Evolutionary conservation across 2,329 filamentous ascomycete species (phyloP).

Genomic region (Pyricularia grisea): DNA sequence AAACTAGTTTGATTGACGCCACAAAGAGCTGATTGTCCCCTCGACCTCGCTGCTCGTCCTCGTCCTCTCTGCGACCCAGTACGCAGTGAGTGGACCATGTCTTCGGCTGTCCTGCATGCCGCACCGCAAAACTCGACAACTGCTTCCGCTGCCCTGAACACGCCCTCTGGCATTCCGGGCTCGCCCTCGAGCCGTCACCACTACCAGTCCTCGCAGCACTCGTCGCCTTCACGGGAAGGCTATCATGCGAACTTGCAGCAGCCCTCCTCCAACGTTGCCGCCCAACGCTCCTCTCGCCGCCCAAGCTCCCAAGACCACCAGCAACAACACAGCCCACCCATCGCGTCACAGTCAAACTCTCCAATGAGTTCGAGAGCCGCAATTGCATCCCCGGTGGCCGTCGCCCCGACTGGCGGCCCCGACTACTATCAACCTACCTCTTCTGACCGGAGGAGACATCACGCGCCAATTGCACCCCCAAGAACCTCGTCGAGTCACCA

Average conservation of each 20-base stretch:
- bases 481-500: constrained; percentile 65
- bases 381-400: constrained; percentile 29
- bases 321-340: constrained; percentile 6
- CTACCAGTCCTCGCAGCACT: constrained; percentile 40
- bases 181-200: constrained; percentile 36
- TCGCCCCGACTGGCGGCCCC: constrained; percentile 22
- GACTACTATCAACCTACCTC: constrained; percentile 31
- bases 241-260: constrained; percentile 45
- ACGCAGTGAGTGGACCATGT: constrained; percentile 37
- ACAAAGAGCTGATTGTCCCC: not conserved
- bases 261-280: constrained; percentile 38
- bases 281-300: constrained; percentile 43
- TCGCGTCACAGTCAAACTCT: constrained; percentile 22
- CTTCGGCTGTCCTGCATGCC: constrained; percentile 54
- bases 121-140: constrained; percentile 32
- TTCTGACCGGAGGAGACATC: constrained; percentile 46
- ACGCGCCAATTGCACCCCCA: constrained; percentile 64
- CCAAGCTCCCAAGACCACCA: constrained; percentile 38
- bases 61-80: constrained; percentile 12
- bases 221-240: constrained; percentile 43
- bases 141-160: constrained; percentile 31
- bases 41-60: constrained; percentile 4
- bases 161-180: constrained; percentile 35
- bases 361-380: constrained; percentile 39
- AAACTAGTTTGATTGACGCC: not conserved